phyloP scores from a whole-genome alignment of 2,329 filamentous ascomycete genomes.

The Alternaria viburni region DNA sequence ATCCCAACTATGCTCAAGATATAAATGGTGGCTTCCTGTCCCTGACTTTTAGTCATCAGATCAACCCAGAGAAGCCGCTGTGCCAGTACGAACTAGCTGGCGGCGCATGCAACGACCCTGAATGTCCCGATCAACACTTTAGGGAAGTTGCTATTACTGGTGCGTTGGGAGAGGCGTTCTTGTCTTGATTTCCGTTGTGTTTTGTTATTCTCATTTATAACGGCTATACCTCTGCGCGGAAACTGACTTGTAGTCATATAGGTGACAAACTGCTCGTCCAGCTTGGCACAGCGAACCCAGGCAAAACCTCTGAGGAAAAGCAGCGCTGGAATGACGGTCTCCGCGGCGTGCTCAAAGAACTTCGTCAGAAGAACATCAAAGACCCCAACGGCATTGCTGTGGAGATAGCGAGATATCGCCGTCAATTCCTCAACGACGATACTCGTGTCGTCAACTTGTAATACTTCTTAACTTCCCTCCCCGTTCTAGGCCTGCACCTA shows the following conservation, averaged over 20 bases:
- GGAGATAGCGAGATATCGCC: conserved; percentile 49
- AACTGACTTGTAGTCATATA: conserved; percentile 54
- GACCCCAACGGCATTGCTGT: conserved; percentile 49
- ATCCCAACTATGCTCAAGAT: conserved; percentile 73
- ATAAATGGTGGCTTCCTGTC: conserved; percentile 83
- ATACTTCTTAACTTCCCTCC: neutral
- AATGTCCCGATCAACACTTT: conserved; percentile 84
- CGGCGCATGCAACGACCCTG: conserved; percentile 73
- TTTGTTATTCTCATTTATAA: conserved; percentile 36
- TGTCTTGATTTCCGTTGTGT: conserved; percentile 15
- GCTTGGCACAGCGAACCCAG: conserved; percentile 68
- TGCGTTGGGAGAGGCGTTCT: conserved; percentile 61
- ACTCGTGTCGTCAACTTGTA: conserved; percentile 48
- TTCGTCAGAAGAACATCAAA: conserved; percentile 46
- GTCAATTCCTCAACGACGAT: conserved; percentile 50
- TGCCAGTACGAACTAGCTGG: conserved; percentile 78
- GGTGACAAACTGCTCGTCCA: conserved; percentile 77
- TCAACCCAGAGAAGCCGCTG: conserved; percentile 74
- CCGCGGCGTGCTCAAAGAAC: conserved; percentile 44
- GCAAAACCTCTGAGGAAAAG: conserved; percentile 67
- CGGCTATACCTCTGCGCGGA: conserved; percentile 24
- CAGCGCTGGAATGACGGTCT: conserved; percentile 54
- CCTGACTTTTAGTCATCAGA: conserved; percentile 90
- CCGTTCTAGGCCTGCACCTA: neutral
- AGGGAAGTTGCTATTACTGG: conserved; percentile 72